These are phyloP conservation scores for Phytophthora tubulina DNA, from an alignment of 352 stramenopile species.

Conservation along the genomic window DNA sequence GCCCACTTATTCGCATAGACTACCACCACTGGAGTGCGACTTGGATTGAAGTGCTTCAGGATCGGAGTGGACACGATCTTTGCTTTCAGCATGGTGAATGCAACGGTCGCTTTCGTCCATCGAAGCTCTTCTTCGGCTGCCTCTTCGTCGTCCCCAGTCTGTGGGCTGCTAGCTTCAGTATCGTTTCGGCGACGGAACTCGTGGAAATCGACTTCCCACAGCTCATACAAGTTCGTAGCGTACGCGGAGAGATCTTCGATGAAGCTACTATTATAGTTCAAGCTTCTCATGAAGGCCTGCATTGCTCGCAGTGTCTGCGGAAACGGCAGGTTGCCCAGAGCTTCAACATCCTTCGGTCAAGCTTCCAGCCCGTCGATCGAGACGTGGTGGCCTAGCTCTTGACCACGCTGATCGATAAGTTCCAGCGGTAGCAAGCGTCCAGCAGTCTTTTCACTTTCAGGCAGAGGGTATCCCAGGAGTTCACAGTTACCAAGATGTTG, in stretches of 20 bases:
- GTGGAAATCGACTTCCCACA: too few relatives aligned
- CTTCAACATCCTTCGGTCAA: not conserved
- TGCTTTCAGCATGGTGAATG: not conserved
- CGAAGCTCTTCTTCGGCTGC: too few relatives aligned
- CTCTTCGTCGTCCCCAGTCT: too few relatives aligned
- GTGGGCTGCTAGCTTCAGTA: too few relatives aligned
- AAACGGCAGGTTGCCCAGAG: not conserved
- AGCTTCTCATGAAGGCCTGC: not conserved
- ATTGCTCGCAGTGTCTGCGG: not conserved
- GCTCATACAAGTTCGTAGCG: too few relatives aligned
- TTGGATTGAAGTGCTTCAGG: not conserved
- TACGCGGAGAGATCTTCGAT: too few relatives aligned
- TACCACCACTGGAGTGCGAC: too few relatives aligned
- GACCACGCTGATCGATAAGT: conserved; percentile 1
- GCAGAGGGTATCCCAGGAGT: not conserved
- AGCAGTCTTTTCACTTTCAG: conserved; percentile 1
- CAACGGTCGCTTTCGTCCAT: too few relatives aligned
- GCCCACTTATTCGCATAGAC: not conserved
- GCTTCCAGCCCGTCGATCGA: not conserved
- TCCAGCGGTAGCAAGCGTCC: not conserved
- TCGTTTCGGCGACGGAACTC: too few relatives aligned
- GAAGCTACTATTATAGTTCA: not conserved
- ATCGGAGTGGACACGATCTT: not conserved
- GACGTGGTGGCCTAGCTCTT: not conserved
- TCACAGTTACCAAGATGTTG: not conserved